Evolutionary conservation across 1,284 basidiomycete genomes (phyloP), one percentile per base, ranked within the genome.

Genomic region (Ganoderma multipileum): DNA sequence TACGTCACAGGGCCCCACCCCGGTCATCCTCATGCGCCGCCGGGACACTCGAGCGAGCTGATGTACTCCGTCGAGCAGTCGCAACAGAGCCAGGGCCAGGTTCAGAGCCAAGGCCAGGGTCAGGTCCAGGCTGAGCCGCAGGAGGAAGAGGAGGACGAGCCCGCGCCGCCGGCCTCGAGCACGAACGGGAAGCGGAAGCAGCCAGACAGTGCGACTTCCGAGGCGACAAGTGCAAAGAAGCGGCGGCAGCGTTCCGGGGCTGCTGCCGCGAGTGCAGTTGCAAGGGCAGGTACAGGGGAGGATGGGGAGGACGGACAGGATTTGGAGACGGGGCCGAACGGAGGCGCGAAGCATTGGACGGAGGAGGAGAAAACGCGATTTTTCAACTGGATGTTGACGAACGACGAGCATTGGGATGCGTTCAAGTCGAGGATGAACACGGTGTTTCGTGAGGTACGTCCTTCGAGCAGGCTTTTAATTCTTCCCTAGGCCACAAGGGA

Each of bases 261-360:
- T 4, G n/a, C 47, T 8, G 63, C 50, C 5, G 47, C 54, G 7
- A 44, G 52, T 20, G 61, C 54, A 23, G 65, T 39, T 6, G 47
- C 36, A 3, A 38, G 52, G 12, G 33, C 52, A 30, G 59, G 50
- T 4, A 59, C 9, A 30, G 64, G 54, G 23, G 72, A 68, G 23
- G 68, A 67, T 33, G 73, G 71, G 44, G 73, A 63, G 33, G 73
- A 73, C 8, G 66, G 58, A 52, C 75, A 75, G 26, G 78, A 76
- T 3, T 36, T 64, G 55, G 76, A 78, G 30, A 68, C 76, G 18
- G 76, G 75, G 3, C 75, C 76, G 23, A 74, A 74, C 39, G 77
- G 76, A 14, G 91, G 91, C 28, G 90, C 91, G 2, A 92, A 93
- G 72, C 91, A 93, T 73, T 93, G 91, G 91, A 91, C 91, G 0